Percentiles rank a stretch among this genome's conserved stretches.
Conservation (phyloP, 2,329 filamentous ascomycete genomes). For the Magnaporthales sp. region DNA sequence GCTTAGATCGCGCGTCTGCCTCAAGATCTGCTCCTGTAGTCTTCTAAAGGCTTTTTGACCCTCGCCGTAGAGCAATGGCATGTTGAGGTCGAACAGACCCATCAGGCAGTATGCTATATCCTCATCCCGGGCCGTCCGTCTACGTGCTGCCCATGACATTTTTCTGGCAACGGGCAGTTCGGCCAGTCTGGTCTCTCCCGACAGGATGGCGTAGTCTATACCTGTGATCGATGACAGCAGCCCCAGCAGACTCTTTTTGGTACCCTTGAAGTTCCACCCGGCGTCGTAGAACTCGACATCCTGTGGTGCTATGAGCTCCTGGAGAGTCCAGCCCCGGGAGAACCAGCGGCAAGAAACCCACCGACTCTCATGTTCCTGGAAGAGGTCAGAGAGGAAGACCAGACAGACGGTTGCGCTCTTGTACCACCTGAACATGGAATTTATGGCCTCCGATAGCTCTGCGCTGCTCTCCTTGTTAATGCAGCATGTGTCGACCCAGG, state of each 20-base stretch:
- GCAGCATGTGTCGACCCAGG: slow-evolving; percentile 16
- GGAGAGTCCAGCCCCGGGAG: slow-evolving; percentile 6
- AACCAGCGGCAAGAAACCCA: slow-evolving; percentile 3
- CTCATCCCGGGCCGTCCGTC: slow-evolving; percentile 12
- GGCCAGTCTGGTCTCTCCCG: not conserved
- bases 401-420: slow-evolving; percentile 7
- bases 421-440: slow-evolving; percentile 15
- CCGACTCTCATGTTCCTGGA: not conserved
- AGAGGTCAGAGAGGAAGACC: slow-evolving; percentile 5
- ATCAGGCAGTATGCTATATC: slow-evolving; percentile 18
- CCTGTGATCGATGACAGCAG: slow-evolving; percentile 4
- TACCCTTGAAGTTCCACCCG: slow-evolving; percentile 3
- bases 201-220: not conserved
- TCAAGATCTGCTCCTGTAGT: slow-evolving; percentile 17
- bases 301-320: slow-evolving; percentile 5
- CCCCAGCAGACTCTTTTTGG: not conserved
- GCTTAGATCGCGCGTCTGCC: slow-evolving; percentile 14
- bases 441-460: slow-evolving; percentile 13
- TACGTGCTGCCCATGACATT: slow-evolving; percentile 17
- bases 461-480: slow-evolving; percentile 11
- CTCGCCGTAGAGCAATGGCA: slow-evolving; percentile 19
- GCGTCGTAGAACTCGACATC: slow-evolving; percentile 4
- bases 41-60: slow-evolving; percentile 14
- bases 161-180: slow-evolving; percentile 10
- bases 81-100: slow-evolving; percentile 17